Evolutionary conservation across 176 grass and related monocot genomes (phyloP).

Genomic region (Aegilops tauschii): DNA sequence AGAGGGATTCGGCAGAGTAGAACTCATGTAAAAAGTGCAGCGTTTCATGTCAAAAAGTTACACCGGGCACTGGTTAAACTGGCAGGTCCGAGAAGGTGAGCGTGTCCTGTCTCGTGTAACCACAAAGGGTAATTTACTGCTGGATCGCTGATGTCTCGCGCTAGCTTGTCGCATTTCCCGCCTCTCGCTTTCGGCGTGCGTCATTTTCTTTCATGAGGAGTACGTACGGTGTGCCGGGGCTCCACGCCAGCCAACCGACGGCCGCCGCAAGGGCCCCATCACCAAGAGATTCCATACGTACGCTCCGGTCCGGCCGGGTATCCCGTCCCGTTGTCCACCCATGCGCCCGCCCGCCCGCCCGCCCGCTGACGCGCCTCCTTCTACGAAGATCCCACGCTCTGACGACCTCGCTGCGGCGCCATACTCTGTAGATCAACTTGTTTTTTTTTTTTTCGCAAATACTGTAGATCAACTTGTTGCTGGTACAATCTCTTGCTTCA

Average conservation of each 20-base stretch:
- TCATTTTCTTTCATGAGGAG: not conserved
- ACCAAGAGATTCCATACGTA: not conserved
- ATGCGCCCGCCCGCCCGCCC: not conserved
- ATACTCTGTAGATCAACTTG: not conserved
- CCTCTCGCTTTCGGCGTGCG: not conserved
- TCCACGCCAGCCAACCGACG: slow-evolving; percentile 13
- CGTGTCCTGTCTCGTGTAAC: too few relatives aligned
- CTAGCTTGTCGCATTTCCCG: not conserved
- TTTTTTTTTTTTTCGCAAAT: too few relatives aligned
- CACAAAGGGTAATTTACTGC: too few relatives aligned
- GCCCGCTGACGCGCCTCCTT: not conserved
- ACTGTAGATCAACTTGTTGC: not conserved
- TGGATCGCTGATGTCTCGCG: too few relatives aligned
- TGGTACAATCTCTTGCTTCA: not conserved
- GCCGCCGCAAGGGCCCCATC: not conserved
- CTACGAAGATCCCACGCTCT: not conserved
- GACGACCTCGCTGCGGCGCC: not conserved
- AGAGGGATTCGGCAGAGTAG: too few relatives aligned
- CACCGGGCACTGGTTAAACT: too few relatives aligned
- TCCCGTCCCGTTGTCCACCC: not conserved
- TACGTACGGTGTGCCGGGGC: not conserved
- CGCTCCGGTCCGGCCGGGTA: not conserved
- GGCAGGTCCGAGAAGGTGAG: too few relatives aligned
- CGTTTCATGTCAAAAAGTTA: too few relatives aligned
- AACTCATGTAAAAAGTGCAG: too few relatives aligned